Conservation (phyloP, 2,329 filamentous ascomycete genomes). For the Botryotinia convoluta region DNA sequence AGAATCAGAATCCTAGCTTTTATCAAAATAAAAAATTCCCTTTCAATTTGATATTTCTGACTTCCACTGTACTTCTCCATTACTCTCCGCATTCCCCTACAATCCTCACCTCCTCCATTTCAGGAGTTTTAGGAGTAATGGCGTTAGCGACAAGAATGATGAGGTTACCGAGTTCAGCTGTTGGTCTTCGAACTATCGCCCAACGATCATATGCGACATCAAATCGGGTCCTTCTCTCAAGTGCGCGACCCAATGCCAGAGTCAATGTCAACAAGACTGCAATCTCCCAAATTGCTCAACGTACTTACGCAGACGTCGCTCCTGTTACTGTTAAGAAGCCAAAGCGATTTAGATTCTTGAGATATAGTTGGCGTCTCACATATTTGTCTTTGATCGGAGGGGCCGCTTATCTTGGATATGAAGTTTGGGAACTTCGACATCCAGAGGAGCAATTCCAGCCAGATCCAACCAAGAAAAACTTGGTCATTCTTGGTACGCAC, state of each 20-base stretch:
- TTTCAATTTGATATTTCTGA: not conserved
- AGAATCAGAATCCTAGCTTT: slow-evolving; percentile 4
- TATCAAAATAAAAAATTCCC: slow-evolving; percentile 22
- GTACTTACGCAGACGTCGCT: slow-evolving; percentile 43
- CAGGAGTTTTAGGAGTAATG: slow-evolving; percentile 34
- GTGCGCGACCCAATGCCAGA: slow-evolving; percentile 32
- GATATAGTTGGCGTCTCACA: slow-evolving; percentile 79
- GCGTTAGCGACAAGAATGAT: slow-evolving; percentile 37
- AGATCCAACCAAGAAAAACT: slow-evolving; percentile 91
- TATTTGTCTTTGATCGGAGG: slow-evolving; percentile 72
- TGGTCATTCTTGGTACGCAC: slow-evolving; percentile 82
- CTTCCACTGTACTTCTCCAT: not conserved
- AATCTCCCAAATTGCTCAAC: slow-evolving; percentile 43
- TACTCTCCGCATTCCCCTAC: not conserved
- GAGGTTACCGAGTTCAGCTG: slow-evolving; percentile 35
- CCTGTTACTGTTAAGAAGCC: slow-evolving; percentile 48
- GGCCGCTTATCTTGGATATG: slow-evolving; percentile 71
- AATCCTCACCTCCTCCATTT: not conserved
- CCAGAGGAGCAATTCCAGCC: slow-evolving; percentile 75
- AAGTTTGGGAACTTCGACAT: slow-evolving; percentile 78
- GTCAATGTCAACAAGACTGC: slow-evolving; percentile 30
- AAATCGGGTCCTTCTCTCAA: slow-evolving; percentile 29
- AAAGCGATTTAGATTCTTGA: slow-evolving; percentile 65
- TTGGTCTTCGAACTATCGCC: slow-evolving; percentile 33
- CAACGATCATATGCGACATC: slow-evolving; percentile 35